phyloP scores from a whole-genome alignment of 495 filamentous ascomycete species.

The Talaromyces trachyspermus region DNA sequence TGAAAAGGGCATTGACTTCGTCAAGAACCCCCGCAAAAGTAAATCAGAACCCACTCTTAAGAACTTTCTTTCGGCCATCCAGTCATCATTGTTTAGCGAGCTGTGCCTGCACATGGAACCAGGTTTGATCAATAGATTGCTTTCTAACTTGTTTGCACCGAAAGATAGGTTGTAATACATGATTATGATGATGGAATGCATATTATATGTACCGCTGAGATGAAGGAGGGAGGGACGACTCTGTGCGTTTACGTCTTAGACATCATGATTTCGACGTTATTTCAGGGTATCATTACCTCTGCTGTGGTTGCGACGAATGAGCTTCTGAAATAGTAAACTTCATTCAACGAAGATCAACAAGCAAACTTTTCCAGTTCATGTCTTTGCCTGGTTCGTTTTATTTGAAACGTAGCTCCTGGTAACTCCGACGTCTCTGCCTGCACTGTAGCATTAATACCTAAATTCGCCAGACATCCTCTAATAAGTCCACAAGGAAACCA shows the following conservation, averaged over 20 bases:
- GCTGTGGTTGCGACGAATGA: background rate
- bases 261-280: slow-evolving; percentile 2
- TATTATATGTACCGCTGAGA: no score
- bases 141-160: slow-evolving; percentile 4
- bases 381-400: slow-evolving; percentile 69
- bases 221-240: no score
- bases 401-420: slow-evolving; percentile 88
- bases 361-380: slow-evolving; percentile 24
- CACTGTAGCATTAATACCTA: slow-evolving; percentile 87
- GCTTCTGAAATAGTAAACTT: no score
- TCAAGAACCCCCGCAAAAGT: slow-evolving; percentile 76
- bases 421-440: slow-evolving; percentile 82
- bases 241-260: slow-evolving; percentile 2
- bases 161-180: slow-evolving; percentile 42
- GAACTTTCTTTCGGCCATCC: slow-evolving; percentile 7
- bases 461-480: slow-evolving; percentile 74
- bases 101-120: background rate
- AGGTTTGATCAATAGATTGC: background rate
- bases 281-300: slow-evolving; percentile 7
- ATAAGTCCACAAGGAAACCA: slow-evolving; percentile 94
- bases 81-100: slow-evolving; percentile 5
- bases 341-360: no score
- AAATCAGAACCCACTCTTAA: slow-evolving; percentile 31
- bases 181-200: slow-evolving; percentile 14
- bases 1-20: slow-evolving; percentile 84